Base-by-base conservation (phyloP, 2,329 filamentous ascomycete species). In the Fusarium sp. region DNA sequence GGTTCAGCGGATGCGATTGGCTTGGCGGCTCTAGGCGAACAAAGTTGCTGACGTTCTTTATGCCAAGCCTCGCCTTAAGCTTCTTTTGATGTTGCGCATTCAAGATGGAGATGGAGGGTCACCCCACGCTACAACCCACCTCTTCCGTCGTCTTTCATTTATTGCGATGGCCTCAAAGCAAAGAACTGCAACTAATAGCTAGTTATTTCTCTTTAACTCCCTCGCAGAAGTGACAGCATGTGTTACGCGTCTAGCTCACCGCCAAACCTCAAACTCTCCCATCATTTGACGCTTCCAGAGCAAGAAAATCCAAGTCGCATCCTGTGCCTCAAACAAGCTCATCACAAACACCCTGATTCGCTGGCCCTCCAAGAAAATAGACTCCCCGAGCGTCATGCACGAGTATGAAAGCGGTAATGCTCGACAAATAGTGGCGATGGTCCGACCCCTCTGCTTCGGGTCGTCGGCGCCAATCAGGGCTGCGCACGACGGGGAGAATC, bases 401-500 rank as follows among this genome's bases (percentile, higher is more conserved):
- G 62, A 51, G 45, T 57, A 70, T 73, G 55, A 68, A 77, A 61
- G 62, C 18, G 72, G 75, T 38, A 77, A 76, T 71, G 71, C 50
- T n/a, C 50, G 50, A 72, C 71, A 57, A 55, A 55, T 64, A 65
- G 72, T 62, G 72, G 72, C 72, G 72, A 74, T 68, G 63, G 50
- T 47, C 71, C 72, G 72, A 60, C 70, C 71, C 66, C 66, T 69
- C 64, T 51, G 50, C 58, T 73, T 75, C 72, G 72, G 72, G 72
- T 74, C 72, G 72, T 74, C 72, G 72, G 72, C 71, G 60, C 72
- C 72, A 72, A 74, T 74, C 72, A 56, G 56, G 20, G 24, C 45
- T 9, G 61, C 30, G 57, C 36, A 42, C 13, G 36, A 55, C 52
- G 62, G 68, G 64, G 44, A 58, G 71, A 72, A 74, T 74, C 62